phyloP scores from a whole-genome alignment of 75 land plant genomes.

The Picea glauca region DNA sequence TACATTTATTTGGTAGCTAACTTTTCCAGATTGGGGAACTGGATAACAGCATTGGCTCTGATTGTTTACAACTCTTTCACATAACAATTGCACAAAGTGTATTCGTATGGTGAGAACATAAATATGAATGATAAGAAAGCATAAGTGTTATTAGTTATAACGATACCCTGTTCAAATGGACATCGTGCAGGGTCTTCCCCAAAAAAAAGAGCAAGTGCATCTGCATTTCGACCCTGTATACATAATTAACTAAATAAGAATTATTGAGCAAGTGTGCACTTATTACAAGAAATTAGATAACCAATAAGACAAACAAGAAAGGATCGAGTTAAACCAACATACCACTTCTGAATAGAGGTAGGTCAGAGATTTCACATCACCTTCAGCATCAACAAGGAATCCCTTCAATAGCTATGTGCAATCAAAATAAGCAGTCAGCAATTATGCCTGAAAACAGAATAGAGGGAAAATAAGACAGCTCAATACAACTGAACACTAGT shows the following conservation, averaged over 20 bases:
- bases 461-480: background rate
- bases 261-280: constrained; percentile 3
- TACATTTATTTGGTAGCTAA: background rate
- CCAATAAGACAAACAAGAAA: background rate
- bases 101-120: background rate
- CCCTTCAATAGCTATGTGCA: constrained; percentile 48
- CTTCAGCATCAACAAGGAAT: constrained; percentile 76
- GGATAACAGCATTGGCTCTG: background rate
- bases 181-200: constrained; percentile 94
- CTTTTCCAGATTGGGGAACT: background rate
- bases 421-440: constrained; percentile 2
- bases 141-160: background rate
- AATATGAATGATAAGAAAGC: background rate
- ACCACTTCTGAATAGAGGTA: constrained; percentile 90
- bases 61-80: background rate
- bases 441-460: constrained; percentile 5
- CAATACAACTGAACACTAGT: background rate
- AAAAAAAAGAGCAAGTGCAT: constrained; percentile 84
- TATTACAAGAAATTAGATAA: background rate
- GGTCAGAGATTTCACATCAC: constrained; percentile 79
- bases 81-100: background rate
- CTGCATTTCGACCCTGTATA: constrained; percentile 38
- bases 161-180: constrained; percentile 94
- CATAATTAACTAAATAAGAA: background rate
- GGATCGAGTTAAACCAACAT: constrained; percentile 15